Conservation (phyloP, 345 rosid species). For the Trapa incisa region DNA sequence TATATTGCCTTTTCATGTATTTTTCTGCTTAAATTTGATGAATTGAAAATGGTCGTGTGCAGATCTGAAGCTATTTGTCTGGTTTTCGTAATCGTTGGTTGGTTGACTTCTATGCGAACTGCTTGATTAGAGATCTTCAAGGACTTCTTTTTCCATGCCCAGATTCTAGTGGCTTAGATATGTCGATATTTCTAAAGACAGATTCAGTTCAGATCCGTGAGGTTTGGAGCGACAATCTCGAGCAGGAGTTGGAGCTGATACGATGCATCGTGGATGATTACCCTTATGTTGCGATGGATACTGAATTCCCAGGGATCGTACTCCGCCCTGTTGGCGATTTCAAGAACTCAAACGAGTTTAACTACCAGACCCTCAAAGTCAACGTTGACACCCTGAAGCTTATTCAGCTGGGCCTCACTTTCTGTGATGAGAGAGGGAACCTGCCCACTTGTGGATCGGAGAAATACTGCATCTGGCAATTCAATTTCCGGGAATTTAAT, state of each 20-base stretch:
- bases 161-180: constrained; percentile 3
- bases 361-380: constrained; percentile 62
- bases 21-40: not conserved
- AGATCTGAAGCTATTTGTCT: not conserved
- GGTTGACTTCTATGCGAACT: too few relatives aligned
- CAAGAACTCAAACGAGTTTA: constrained; percentile 51
- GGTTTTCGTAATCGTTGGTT: not conserved
- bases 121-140: too few relatives aligned
- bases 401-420: constrained; percentile 75
- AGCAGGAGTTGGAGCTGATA: constrained; percentile 53
- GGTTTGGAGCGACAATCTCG: constrained; percentile 65
- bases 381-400: constrained; percentile 73
- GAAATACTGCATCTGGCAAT: constrained; percentile 79
- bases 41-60: not conserved
- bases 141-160: not conserved
- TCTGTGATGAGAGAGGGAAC: constrained; percentile 70
- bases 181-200: constrained; percentile 58
- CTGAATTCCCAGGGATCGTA: constrained; percentile 80
- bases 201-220: constrained; percentile 77
- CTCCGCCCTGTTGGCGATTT: constrained; percentile 60
- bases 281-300: constrained; percentile 33
- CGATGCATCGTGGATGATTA: constrained; percentile 57
- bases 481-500: constrained; percentile 73
- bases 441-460: constrained; percentile 69
- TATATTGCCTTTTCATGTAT: not conserved